A percentile compares a stretch with the other conserved stretches of the same genome.
Conservation (phyloP, 495 filamentous ascomycete species). For the Trichoderma virens region DNA sequence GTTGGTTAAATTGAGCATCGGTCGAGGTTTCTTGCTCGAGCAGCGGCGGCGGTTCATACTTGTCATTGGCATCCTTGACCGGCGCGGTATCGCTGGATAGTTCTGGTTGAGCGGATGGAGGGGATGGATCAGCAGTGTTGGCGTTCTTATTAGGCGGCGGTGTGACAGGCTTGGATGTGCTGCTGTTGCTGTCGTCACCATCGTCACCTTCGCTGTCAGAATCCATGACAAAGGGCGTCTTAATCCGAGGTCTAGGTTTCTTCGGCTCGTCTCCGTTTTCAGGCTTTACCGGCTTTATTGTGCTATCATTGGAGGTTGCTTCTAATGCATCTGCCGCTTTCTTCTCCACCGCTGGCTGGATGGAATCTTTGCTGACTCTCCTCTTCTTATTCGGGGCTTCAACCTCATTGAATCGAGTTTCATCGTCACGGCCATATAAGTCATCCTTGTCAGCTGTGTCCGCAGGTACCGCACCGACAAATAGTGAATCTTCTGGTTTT, state of each 20-base stretch:
- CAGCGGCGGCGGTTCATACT: conserved; percentile 27
- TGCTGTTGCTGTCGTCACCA: conserved; percentile 5
- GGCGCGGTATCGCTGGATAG: not conserved
- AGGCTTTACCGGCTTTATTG: not conserved
- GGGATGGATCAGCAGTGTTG: not conserved
- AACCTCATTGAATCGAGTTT: conserved; percentile 17
- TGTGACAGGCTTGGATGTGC: not conserved
- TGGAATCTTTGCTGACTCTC: conserved; percentile 19
- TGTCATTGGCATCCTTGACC: not conserved
- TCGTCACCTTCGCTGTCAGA: conserved; percentile 58
- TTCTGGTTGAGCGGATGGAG: not conserved
- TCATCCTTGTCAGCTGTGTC: conserved; percentile 16
- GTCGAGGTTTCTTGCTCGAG: conserved; percentile 38
- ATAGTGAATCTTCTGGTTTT: conserved; percentile 25
- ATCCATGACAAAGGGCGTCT: conserved; percentile 57
- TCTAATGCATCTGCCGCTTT: not conserved
- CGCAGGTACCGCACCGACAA: conserved; percentile 13
- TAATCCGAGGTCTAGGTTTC: conserved; percentile 15
- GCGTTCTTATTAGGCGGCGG: not conserved
- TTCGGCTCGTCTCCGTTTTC: not conserved
- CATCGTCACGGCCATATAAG: conserved; percentile 16
- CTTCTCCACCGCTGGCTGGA: not conserved
- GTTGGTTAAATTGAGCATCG: conserved; percentile 48
- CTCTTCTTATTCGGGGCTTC: conserved; percentile 21
- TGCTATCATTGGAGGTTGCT: not conserved